phyloP scores from a whole-genome alignment of 345 rosid genomes.

The Raphanus sativus region DNA sequence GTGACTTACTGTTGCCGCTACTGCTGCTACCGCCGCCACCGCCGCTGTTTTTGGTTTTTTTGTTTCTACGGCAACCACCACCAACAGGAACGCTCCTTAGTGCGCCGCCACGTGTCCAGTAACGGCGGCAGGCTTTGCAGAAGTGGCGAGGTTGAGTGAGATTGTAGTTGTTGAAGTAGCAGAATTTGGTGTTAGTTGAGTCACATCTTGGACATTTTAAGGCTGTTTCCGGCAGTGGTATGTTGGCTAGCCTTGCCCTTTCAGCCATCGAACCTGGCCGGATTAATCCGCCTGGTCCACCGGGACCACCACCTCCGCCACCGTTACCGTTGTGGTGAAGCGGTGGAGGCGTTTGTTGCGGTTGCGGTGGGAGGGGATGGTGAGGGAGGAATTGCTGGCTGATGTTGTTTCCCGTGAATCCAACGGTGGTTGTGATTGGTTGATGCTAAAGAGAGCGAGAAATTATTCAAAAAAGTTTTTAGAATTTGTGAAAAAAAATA shows the following conservation, averaged over 20 bases:
- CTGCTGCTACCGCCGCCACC: constrained; percentile 42
- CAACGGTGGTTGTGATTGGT: constrained; percentile 43
- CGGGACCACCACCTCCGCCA: constrained; percentile 58
- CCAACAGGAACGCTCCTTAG: constrained; percentile 81
- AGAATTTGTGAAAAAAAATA: constrained; percentile 7
- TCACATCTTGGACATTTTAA: constrained; percentile 83
- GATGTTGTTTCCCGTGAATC: constrained; percentile 42
- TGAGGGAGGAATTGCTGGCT: constrained; percentile 35
- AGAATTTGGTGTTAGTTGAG: constrained; percentile 78
- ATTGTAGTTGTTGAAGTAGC: constrained; percentile 84
- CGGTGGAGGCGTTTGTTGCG: constrained; percentile 29
- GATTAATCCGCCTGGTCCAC: constrained; percentile 39
- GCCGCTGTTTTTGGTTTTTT: constrained; percentile 51
- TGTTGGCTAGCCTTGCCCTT: constrained; percentile 68
- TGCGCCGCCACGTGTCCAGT: constrained; percentile 88
- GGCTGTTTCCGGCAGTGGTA: constrained; percentile 61
- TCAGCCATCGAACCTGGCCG: constrained; percentile 77
- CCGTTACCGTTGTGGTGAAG: constrained; percentile 47
- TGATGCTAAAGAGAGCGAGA: constrained; percentile 34
- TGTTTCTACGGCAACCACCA: constrained; percentile 80
- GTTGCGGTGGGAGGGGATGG: constrained; percentile 38
- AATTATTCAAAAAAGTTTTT: constrained; percentile 5
- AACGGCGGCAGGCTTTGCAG: constrained; percentile 81
- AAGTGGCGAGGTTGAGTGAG: constrained; percentile 90
- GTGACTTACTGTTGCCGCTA: constrained; percentile 38